Conservation (phyloP, 2,329 filamentous ascomycete species). For the Sporothrix brunneoviolacea region DNA sequence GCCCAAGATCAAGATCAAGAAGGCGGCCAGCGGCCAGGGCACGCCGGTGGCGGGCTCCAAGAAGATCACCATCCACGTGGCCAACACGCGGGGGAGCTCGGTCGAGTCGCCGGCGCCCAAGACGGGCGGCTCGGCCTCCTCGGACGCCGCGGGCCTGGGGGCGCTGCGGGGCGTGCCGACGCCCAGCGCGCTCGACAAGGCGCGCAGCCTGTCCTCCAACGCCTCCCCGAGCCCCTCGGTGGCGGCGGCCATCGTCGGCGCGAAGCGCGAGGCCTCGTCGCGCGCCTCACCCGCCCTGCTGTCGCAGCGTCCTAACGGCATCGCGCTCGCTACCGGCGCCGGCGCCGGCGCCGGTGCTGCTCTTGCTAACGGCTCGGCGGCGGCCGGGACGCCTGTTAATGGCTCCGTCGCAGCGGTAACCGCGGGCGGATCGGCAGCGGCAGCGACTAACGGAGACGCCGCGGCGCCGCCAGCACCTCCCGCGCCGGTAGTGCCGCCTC, state of each 20-base stretch:
- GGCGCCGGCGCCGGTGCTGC: no score
- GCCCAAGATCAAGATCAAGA: constrained; percentile 75
- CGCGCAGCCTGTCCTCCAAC: constrained; percentile 36
- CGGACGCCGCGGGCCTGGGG: constrained; percentile 28
- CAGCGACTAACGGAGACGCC: no score
- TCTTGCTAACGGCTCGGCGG: neutral
- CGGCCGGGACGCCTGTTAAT: no score
- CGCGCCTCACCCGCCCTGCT: constrained; percentile 27
- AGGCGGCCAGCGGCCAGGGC: constrained; percentile 44
- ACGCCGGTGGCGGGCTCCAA: constrained; percentile 41
- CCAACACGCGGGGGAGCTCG: constrained; percentile 46
- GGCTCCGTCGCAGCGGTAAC: no score
- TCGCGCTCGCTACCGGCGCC: neutral
- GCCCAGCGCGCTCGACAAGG: constrained; percentile 31
- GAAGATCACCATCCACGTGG: constrained; percentile 67
- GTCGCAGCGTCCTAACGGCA: constrained; percentile 25
- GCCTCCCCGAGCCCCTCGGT: constrained; percentile 41
- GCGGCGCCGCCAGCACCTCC: constrained; percentile 17
- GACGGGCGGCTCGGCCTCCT: constrained; percentile 27
- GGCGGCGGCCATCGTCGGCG: constrained; percentile 17
- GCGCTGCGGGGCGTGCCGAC: no score
- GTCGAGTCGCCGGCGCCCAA: constrained; percentile 46
- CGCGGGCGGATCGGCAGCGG: no score
- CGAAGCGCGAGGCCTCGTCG: constrained; percentile 32
- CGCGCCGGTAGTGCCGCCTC: constrained; percentile 30